phyloP scores from a whole-genome alignment of 352 stramenopile genomes.

The Thalassiosira pacifica region DNA sequence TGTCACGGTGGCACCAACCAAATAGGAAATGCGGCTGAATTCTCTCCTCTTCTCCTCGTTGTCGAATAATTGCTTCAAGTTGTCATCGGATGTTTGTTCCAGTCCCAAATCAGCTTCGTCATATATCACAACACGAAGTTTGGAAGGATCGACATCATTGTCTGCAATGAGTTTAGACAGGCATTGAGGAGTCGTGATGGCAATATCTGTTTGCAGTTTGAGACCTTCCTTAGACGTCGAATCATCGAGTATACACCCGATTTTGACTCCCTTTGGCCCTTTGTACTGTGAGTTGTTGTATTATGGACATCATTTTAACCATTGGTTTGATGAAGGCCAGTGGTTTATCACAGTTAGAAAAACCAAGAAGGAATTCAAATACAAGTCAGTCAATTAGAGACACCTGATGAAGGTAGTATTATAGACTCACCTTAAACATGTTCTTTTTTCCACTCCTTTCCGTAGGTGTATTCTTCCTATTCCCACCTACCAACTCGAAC shows the following conservation, averaged over 20 bases:
- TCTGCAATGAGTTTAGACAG: conserved; percentile 80
- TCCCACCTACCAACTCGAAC: conserved; percentile 82
- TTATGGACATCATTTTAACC: too few relatives aligned
- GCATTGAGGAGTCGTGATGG: conserved; percentile 82
- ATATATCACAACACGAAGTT: conserved; percentile 78
- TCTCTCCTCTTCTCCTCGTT: conserved; percentile 67
- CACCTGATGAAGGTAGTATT: neutral
- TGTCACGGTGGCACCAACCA: conserved; percentile 84
- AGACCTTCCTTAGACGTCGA: conserved; percentile 79
- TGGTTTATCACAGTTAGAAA: too few relatives aligned
- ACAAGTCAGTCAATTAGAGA: neutral
- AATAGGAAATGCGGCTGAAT: conserved; percentile 77
- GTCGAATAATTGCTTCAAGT: conserved; percentile 79
- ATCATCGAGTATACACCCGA: conserved; percentile 85
- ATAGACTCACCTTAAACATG: conserved; percentile 73
- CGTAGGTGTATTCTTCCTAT: conserved; percentile 62
- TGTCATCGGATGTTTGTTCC: conserved; percentile 71
- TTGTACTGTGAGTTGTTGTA: conserved; percentile 65
- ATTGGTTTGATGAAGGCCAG: too few relatives aligned
- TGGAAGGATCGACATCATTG: conserved; percentile 77
- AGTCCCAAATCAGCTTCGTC: conserved; percentile 86
- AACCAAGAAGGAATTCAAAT: too few relatives aligned
- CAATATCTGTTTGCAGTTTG: conserved; percentile 86
- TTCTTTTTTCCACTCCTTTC: conserved; percentile 68
- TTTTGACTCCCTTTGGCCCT: conserved; percentile 83